Evolutionary conservation across 2,329 filamentous ascomycete genomes (phyloP).

Genomic region (Septoria linicola): DNA sequence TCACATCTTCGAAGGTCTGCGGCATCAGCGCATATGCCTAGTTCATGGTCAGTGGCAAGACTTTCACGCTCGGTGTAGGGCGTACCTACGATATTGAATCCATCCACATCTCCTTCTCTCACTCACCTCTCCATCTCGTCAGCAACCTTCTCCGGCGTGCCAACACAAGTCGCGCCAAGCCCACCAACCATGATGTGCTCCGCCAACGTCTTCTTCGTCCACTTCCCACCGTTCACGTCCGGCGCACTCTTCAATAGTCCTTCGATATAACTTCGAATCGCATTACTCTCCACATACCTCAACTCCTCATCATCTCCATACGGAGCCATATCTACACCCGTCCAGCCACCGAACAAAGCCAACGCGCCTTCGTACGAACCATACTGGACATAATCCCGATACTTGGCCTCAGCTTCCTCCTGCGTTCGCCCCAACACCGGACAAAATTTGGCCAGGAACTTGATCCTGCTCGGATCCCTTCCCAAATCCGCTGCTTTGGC

Average conservation of each 20-base stretch:
- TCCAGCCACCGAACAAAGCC: slow-evolving; percentile 73
- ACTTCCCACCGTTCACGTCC: slow-evolving; percentile 56
- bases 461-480: slow-evolving; percentile 61
- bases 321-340: slow-evolving; percentile 62
- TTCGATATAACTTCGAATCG: slow-evolving; percentile 57
- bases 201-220: slow-evolving; percentile 70
- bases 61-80: background rate
- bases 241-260: slow-evolving; percentile 58
- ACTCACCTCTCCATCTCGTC: slow-evolving; percentile 69
- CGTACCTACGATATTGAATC: slow-evolving; percentile 66
- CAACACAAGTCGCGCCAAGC: slow-evolving; percentile 63
- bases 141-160: slow-evolving; percentile 63
- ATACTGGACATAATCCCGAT: slow-evolving; percentile 60
- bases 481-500: slow-evolving; percentile 55
- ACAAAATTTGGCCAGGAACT: slow-evolving; percentile 66
- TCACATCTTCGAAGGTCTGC: slow-evolving; percentile 66
- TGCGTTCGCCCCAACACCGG: slow-evolving; percentile 65
- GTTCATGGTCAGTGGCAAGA: slow-evolving; percentile 1
- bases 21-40: slow-evolving; percentile 65
- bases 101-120: slow-evolving; percentile 67
- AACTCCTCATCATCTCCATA: slow-evolving; percentile 65
- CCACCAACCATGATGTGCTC: slow-evolving; percentile 68
- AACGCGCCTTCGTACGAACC: slow-evolving; percentile 66
- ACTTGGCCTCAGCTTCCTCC: slow-evolving; percentile 65
- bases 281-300: slow-evolving; percentile 60